Evolutionary conservation across 2,329 filamentous ascomycete genomes (phyloP), one percentile per base, ranked within the genome.

Genomic region (Rutstroemia sp.): DNA sequence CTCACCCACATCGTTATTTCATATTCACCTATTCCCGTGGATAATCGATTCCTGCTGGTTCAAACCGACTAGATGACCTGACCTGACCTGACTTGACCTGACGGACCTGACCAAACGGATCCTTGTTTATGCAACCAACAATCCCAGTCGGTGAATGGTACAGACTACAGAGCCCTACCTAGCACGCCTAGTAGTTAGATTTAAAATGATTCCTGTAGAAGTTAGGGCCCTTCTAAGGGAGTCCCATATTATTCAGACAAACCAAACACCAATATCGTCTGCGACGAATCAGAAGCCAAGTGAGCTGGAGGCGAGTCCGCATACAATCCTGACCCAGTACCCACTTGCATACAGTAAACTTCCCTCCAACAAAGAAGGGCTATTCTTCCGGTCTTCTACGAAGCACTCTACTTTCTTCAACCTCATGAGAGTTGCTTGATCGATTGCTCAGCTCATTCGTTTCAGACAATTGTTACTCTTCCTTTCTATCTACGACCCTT

Each of bases 181-280:
- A 34, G 30, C 12, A 10, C 19, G 19, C 19, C 19, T 19, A 19
- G 19, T 19, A 19, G 19, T 12, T 34, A 14, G 30, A 34, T 34
- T 34, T 34, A 34, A 34, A 34, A 34, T 34, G 30, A 34, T 34
- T 47, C 45, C 27, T 27, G 25, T 30, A 47, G 14, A 9, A 47
- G 45, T 47, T 25, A 47, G 44, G 12, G 21, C 30, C 30, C 30
- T 34, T 34, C 10, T 4, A 48, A 53, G 42, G 34, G 40, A 44
- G 19, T 53, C 42, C 30, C 19, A 48, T 34, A 48, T 53, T 53
- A 23, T 53, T 53, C 51, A 48, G 51, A 48, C 30, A 52, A 48
- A 25, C 40, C 40, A 47, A 53, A 38, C 51, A 47, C 25, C 40
- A 40, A 53, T 16, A 48, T n/a, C 19, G n/a, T 17, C 19, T 38